These are phyloP conservation scores for Suhomyces ambrosiae DNA, from an alignment of 1,139 yeast genomes.

Conservation along the genomic window DNA sequence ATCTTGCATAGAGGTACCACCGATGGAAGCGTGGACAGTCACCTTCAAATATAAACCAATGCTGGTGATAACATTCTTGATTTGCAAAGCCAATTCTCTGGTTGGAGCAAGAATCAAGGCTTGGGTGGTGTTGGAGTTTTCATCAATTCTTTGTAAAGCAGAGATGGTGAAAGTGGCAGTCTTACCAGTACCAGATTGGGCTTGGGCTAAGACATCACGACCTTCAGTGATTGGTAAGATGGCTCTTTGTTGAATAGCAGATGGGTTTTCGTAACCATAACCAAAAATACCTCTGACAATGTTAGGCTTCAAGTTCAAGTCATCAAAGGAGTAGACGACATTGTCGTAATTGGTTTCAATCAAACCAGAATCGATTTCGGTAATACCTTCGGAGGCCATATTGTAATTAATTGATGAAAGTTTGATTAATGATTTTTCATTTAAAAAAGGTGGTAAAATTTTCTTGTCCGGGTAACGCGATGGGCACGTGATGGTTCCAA, in stretches of 20 bases:
- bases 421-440: slow-evolving; percentile 6
- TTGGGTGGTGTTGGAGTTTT: slow-evolving; percentile 74
- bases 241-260: slow-evolving; percentile 98
- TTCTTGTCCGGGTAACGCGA: slow-evolving; percentile 21
- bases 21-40: slow-evolving; percentile 96
- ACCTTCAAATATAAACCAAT: slow-evolving; percentile 93
- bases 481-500: slow-evolving; percentile 9
- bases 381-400: slow-evolving; percentile 61
- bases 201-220: slow-evolving; percentile 97
- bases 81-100: slow-evolving; percentile 97
- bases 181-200: slow-evolving; percentile 99
- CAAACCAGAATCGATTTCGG: slow-evolving; percentile 80
- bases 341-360: slow-evolving; percentile 98
- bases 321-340: slow-evolving; percentile 87
- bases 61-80: slow-evolving; percentile 92
- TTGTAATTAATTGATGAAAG: slow-evolving; percentile 7
- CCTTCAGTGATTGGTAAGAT: slow-evolving; percentile 95
- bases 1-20: slow-evolving; percentile 92
- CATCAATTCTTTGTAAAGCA: slow-evolving; percentile 91
- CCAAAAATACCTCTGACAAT: slow-evolving; percentile 90
- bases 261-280: slow-evolving; percentile 97
- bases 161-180: slow-evolving; percentile 98
- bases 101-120: slow-evolving; percentile 98
- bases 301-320: slow-evolving; percentile 76
- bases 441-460: slow-evolving; percentile 12